These are phyloP conservation scores for Quercus ilex DNA, from an alignment of 306 rosid species.

Conservation along the genomic window DNA sequence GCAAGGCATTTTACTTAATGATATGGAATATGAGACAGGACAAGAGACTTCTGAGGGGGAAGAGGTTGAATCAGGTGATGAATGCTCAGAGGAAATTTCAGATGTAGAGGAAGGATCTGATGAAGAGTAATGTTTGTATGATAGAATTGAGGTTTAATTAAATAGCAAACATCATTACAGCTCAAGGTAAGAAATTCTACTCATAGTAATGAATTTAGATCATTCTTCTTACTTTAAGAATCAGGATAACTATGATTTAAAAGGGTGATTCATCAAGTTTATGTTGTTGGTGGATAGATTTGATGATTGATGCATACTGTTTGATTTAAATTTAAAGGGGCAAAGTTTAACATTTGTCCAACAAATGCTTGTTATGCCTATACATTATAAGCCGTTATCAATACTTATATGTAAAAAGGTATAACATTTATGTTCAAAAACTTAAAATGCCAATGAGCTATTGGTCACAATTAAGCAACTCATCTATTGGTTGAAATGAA, in stretches of 20 bases:
- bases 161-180: not conserved
- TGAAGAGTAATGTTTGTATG: conserved; percentile 25
- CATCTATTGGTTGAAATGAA: not conserved
- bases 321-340: not conserved
- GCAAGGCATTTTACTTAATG: conserved; percentile 24
- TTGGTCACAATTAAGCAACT: not conserved
- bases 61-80: conserved; percentile 35
- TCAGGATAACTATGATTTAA: not conserved
- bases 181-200: conserved; percentile 21
- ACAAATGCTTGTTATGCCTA: not conserved
- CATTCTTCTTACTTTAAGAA: not conserved
- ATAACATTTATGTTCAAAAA: not conserved
- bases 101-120: conserved; percentile 34
- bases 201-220: not conserved
- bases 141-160: conserved; percentile 3
- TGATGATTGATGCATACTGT: not conserved
- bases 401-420: not conserved
- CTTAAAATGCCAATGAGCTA: not conserved
- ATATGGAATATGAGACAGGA: conserved; percentile 28
- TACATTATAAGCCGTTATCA: not conserved
- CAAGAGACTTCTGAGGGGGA: conserved; percentile 39
- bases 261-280: not conserved
- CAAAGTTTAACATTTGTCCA: not conserved
- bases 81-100: conserved; percentile 41
- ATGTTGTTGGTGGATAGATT: not conserved